Conservation (phyloP, 2,329 filamentous ascomycete genomes). For the Fusarium sp. region DNA sequence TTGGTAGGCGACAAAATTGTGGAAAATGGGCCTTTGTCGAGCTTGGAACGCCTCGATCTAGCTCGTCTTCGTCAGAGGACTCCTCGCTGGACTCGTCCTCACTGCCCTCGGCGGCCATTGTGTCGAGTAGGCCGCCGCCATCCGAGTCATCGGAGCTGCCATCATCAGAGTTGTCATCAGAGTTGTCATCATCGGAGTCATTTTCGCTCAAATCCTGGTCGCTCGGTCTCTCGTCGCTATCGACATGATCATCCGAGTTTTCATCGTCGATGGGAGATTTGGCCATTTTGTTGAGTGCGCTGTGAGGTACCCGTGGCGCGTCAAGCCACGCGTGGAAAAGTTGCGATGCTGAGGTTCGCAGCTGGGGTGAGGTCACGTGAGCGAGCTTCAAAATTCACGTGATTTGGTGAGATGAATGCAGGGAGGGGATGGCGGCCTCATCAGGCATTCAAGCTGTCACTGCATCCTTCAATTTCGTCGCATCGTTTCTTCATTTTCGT, state of each 20-base stretch:
- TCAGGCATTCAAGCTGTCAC: neutral
- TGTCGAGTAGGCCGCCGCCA: constrained; percentile 38
- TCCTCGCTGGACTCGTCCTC: constrained; percentile 36
- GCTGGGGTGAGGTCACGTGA: constrained; percentile 14
- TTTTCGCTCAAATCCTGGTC: neutral
- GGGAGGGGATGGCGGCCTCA: neutral
- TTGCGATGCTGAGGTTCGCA: neutral
- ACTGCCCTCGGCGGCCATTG: constrained; percentile 40
- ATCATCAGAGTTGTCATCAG: constrained; percentile 18
- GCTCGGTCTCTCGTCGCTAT: constrained; percentile 6
- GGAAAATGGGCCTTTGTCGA: constrained; percentile 30
- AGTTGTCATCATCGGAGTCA: constrained; percentile 12
- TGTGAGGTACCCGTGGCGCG: neutral
- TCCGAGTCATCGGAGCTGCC: constrained; percentile 36
- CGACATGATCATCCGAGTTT: neutral
- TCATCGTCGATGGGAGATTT: constrained; percentile 21
- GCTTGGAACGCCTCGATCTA: neutral
- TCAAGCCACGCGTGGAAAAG: constrained; percentile 15
- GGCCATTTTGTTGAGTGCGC: constrained; percentile 12
- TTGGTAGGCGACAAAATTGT: constrained; percentile 45
- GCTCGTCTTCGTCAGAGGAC: neutral
- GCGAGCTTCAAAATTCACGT: neutral
- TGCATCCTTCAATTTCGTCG: neutral
- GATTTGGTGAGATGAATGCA: neutral
- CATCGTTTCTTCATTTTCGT: neutral